Percentiles rank a stretch among this genome's conserved stretches.
Evolutionary conservation across 805 yeast species (phyloP).

Genomic region (Ogataea paraovalis): DNA sequence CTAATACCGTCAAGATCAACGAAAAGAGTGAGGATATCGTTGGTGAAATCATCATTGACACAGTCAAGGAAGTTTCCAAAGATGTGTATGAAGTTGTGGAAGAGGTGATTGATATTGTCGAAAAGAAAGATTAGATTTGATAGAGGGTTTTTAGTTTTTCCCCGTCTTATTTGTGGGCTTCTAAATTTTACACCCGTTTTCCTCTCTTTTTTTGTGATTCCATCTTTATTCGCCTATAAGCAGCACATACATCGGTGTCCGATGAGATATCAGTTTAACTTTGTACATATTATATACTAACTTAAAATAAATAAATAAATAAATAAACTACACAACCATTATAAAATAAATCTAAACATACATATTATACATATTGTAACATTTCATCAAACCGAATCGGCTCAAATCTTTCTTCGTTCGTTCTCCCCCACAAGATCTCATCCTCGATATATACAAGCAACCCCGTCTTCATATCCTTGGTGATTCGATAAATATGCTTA

Average conservation of each 20-base stretch:
- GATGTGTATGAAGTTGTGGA: slow-evolving; percentile 4
- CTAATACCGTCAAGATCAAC: slow-evolving; percentile 7
- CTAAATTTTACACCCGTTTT: background rate
- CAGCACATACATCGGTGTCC: too few relatives aligned
- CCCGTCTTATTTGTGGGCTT: too few relatives aligned
- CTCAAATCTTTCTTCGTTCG: slow-evolving; percentile 29
- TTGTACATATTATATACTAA: background rate
- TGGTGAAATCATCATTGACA: slow-evolving; percentile 9
- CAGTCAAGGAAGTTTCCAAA: slow-evolving; percentile 10
- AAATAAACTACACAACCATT: slow-evolving; percentile 2
- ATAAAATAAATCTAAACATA: background rate
- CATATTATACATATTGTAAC: slow-evolving; percentile 2
- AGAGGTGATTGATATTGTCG: background rate
- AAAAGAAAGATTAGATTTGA: slow-evolving; percentile 8
- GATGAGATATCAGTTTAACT: background rate
- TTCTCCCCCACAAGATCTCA: slow-evolving; percentile 50
- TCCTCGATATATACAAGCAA: slow-evolving; percentile 49
- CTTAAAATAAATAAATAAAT: slow-evolving; percentile 3
- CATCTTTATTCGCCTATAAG: background rate
- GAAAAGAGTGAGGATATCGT: slow-evolving; percentile 16
- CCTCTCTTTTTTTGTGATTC: background rate
- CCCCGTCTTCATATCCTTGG: slow-evolving; percentile 32
- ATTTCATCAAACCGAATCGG: slow-evolving; percentile 40
- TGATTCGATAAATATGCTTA: slow-evolving; percentile 40
- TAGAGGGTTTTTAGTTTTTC: too few relatives aligned